Evolutionary conservation across 306 rosid genomes (phyloP), one percentile per base, ranked within the genome.

Genomic region (Cicer judaicum): DNA sequence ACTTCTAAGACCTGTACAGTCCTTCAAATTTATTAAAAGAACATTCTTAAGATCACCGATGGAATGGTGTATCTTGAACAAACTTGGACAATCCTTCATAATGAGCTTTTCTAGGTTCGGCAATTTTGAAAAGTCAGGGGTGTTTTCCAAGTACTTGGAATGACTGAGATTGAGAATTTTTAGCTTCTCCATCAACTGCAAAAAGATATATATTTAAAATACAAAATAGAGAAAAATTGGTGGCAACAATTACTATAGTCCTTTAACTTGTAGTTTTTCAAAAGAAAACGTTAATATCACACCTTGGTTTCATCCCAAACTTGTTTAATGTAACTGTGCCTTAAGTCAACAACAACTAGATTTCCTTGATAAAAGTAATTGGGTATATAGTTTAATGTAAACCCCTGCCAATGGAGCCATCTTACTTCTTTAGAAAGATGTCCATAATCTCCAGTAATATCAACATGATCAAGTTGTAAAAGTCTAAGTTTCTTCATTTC

Each of bases 241-340:
- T 42, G 46, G 46, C 46, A 42, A 42, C 9, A 42, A 42, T 42
- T 47, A 13, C 12, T 8, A 36, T 10, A 24, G 44, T 41, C 64
- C 59, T 9, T 9, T 3, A 12, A 73, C 41, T 3, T 29, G 5
- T 29, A 29, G 60, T 18, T 0, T n/a, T 55, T 24, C 1, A 36
- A 42, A 41, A n/a, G 7, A 54, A 53, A 50, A 41, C 24, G 8
- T 9, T 46, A 18, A 24, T 13, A 21, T 42, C 46, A 42, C 46
- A 85, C 88, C 87, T 52, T 50, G 13, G 83, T 12, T 49, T 69
- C 68, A 77, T 81, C 56, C 88, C 84, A 85, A 7, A 81, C 74
- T 54, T 2, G 9, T 38, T 1, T 47, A 3, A 89, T 59, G 0
- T 54, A 49, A 75, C 89, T 87, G 5, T 61, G 0, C 66, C 60